Percentiles rank a stretch among this genome's conserved stretches.
Evolutionary conservation across 2,329 filamentous ascomycete species (phyloP).

Genomic region (Leptographium wingfieldii): DNA sequence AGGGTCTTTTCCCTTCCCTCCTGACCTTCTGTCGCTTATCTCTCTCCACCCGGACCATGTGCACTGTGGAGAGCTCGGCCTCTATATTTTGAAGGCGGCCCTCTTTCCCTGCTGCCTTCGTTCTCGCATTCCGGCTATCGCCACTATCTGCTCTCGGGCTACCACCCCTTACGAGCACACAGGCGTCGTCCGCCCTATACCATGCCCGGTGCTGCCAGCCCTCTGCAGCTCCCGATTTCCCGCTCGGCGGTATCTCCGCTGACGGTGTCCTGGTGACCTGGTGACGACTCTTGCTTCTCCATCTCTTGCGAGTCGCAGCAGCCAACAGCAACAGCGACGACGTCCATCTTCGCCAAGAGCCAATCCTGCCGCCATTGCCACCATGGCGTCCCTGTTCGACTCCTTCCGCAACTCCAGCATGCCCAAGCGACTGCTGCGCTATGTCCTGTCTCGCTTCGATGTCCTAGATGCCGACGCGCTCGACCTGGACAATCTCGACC

Average conservation of each 20-base stretch:
- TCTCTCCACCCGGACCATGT: background rate
- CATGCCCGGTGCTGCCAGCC: constrained; percentile 10
- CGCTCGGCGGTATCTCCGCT: constrained; percentile 3
- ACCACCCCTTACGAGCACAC: background rate
- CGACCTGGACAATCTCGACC: constrained; percentile 74
- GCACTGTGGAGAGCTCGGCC: background rate
- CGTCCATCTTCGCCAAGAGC: background rate
- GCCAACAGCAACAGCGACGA: background rate
- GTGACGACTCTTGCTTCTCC: background rate
- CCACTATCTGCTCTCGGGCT: background rate
- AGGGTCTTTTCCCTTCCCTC: too few species aligned
- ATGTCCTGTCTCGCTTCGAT: constrained; percentile 71
- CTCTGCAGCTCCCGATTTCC: constrained; percentile 6
- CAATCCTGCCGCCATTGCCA: constrained; percentile 7
- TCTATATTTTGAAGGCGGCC: background rate
- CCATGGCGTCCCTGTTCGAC: constrained; percentile 63
- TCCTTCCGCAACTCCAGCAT: constrained; percentile 56
- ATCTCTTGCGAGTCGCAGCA: background rate
- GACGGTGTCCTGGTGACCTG: constrained; percentile 6
- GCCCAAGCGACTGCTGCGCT: constrained; percentile 80
- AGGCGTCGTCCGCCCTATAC: background rate
- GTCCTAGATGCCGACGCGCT: constrained; percentile 79
- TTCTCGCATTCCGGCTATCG: background rate
- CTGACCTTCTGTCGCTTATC: background rate
- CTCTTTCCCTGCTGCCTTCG: background rate